These are phyloP conservation scores for Trichoderma sp. DNA, from an alignment of 2,329 filamentous ascomycete genomes.

Conservation along the genomic window DNA sequence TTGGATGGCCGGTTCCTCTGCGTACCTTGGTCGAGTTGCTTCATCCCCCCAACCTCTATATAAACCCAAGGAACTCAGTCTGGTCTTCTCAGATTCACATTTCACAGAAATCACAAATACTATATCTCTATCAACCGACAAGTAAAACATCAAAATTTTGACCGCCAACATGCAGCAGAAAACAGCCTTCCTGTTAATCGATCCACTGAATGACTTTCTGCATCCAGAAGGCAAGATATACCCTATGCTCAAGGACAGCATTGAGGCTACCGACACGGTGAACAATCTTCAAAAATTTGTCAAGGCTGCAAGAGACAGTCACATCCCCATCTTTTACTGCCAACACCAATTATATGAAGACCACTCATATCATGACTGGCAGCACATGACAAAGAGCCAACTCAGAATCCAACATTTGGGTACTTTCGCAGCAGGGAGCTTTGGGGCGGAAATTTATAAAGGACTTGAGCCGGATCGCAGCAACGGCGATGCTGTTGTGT, in stretches of 20 bases:
- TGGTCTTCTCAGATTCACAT: not conserved
- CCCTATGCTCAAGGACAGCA: conserved; percentile 15
- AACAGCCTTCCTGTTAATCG: conserved; percentile 31
- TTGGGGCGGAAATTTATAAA: conserved; percentile 31
- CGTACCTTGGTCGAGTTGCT: not conserved
- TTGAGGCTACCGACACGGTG: conserved; percentile 24
- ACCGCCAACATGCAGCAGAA: conserved; percentile 10
- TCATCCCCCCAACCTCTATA: not conserved
- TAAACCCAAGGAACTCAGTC: not conserved
- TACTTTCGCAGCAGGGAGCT: conserved; percentile 28
- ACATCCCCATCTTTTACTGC: conserved; percentile 31
- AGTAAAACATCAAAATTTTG: not conserved
- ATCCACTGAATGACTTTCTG: conserved; percentile 33
- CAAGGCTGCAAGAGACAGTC: conserved; percentile 11
- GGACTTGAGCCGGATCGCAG: conserved; percentile 30
- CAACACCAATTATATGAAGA: conserved; percentile 30
- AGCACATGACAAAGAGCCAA: conserved; percentile 26
- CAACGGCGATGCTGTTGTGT: conserved; percentile 31
- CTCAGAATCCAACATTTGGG: not conserved
- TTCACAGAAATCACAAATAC: not conserved
- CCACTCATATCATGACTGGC: conserved; percentile 25
- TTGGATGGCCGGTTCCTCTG: not conserved
- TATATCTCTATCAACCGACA: not conserved
- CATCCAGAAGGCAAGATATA: conserved; percentile 31
- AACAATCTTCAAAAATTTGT: conserved; percentile 27